phyloP scores from a whole-genome alignment of 495 filamentous ascomycete genomes.

The Parachaetomium inaequale region DNA sequence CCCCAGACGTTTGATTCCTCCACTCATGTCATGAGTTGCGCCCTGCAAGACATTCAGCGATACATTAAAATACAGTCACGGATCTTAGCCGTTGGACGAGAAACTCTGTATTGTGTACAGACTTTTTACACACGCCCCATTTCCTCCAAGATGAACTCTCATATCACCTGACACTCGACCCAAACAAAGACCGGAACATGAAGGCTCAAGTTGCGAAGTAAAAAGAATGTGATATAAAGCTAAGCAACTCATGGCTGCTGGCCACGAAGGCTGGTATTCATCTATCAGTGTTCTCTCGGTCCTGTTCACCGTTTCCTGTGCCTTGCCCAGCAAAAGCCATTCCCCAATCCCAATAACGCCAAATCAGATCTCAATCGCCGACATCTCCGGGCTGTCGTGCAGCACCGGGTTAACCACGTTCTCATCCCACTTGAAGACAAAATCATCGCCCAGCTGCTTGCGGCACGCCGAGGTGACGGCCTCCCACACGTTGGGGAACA shows the following conservation, averaged over 20 bases:
- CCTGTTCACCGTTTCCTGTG: not conserved
- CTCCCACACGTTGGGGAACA: conserved; percentile 75
- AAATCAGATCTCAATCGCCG: conserved; percentile 50
- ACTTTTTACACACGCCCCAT: too few species aligned
- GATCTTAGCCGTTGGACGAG: too few species aligned
- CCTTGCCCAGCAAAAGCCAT: not conserved
- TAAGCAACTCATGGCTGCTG: not conserved
- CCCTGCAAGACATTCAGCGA: too few species aligned
- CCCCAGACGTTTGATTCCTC: too few species aligned
- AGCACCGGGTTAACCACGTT: conserved; percentile 58
- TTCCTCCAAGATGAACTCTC: too few species aligned
- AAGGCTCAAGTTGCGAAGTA: too few species aligned
- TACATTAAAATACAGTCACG: too few species aligned
- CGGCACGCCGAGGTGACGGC: conserved; percentile 96
- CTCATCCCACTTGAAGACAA: conserved; percentile 45
- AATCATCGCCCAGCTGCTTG: conserved; percentile 67
- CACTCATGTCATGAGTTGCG: too few species aligned
- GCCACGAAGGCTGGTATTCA: not conserved
- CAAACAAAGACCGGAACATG: not conserved
- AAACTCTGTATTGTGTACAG: too few species aligned
- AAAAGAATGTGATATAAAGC: not conserved
- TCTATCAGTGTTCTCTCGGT: not conserved
- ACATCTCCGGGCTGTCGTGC: conserved; percentile 45
- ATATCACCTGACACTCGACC: not conserved
- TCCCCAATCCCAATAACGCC: not conserved